Evolutionary conservation across 2,329 filamentous ascomycete species (phyloP), one percentile per base, ranked within the genome.

Genomic region (Colletotrichum theobromicola): DNA sequence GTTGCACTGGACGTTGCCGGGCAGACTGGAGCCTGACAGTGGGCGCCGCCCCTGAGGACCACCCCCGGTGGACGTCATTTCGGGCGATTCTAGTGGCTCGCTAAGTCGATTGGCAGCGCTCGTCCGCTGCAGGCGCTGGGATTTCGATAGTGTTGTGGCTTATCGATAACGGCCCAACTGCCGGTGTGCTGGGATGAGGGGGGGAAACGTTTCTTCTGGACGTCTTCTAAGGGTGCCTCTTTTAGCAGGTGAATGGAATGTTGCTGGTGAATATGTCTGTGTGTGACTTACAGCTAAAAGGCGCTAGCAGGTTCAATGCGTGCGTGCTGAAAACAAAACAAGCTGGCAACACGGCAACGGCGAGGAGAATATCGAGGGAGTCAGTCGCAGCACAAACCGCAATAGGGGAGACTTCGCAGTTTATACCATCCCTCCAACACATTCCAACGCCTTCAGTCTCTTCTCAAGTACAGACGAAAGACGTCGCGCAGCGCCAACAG

Each of bases 1-100:
- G 73, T 79, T 80, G 77, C 77, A 75, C 72, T 79, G 78, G 74
- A 77, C 77, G 83, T 85, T 86, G 84, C 84, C 78, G 80, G 82
- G 84, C 79, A 80, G 81, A 74, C 15, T 62, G 21, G 70, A 68
- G 60, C 63, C 64, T 53, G 73, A 72, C 73, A 75, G 69, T 58
- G 73, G 73, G 30, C 66, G 70, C 57, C 60, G 62, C 75, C 75
- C 74, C 75, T 77, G 75, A 72, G 67, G 32, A 53, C 57, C 32
- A 26, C 71, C 70, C 69, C 50, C 46, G 55, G 55, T 67, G 67
- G 67, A 73, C 62, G 75, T 46, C 74, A 77, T 77, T 71, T 76
- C 67, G 74, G 74, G 60, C 55, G n/a, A 60, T 64, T 35, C 60
- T 74, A 76, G 74, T 65, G 70, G 75, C 70, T 76, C 67, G 70